Evolutionary conservation across 75 land plant species (phyloP).

Genomic region (Azolla pinnata): DNA sequence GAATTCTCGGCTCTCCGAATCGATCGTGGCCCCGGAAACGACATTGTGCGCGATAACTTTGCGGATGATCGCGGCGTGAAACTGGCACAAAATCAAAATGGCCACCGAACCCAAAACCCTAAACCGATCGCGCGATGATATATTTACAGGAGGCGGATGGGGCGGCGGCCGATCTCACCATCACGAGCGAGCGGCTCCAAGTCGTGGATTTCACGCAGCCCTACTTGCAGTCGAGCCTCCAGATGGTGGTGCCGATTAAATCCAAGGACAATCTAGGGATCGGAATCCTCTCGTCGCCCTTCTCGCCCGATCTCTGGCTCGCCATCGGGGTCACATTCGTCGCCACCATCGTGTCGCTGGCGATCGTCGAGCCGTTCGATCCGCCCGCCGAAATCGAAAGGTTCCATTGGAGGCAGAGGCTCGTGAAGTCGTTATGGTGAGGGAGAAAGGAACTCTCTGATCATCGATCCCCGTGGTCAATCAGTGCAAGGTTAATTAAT

Average conservation of each 20-base stretch:
- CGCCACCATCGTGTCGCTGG: constrained; percentile 42
- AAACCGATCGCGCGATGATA: too few relatives aligned
- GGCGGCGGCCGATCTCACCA: constrained; percentile 61
- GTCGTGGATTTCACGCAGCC: constrained; percentile 79
- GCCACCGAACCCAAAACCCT: too few relatives aligned
- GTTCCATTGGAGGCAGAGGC: background rate
- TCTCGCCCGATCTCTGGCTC: constrained; percentile 42
- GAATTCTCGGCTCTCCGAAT: too few relatives aligned
- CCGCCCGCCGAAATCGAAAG: background rate
- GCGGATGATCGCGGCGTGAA: too few relatives aligned
- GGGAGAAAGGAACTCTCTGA: too few relatives aligned
- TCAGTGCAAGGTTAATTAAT: too few relatives aligned
- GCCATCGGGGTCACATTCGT: constrained; percentile 33
- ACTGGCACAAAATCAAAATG: too few relatives aligned
- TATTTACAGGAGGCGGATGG: too few relatives aligned
- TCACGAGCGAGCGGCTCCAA: constrained; percentile 43
- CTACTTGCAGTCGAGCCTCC: constrained; percentile 53
- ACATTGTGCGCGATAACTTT: too few relatives aligned
- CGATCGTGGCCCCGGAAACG: too few relatives aligned
- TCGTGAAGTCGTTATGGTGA: background rate
- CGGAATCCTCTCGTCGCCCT: constrained; percentile 53
- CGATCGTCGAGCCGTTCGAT: constrained; percentile 40
- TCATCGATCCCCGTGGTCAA: too few relatives aligned
- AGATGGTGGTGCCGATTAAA: constrained; percentile 44
- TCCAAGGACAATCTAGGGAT: constrained; percentile 20